Evolutionary conservation across 768 basidiomycete genomes (phyloP), one percentile per base, ranked within the genome.

Genomic region (Hygrocybe punicea): DNA sequence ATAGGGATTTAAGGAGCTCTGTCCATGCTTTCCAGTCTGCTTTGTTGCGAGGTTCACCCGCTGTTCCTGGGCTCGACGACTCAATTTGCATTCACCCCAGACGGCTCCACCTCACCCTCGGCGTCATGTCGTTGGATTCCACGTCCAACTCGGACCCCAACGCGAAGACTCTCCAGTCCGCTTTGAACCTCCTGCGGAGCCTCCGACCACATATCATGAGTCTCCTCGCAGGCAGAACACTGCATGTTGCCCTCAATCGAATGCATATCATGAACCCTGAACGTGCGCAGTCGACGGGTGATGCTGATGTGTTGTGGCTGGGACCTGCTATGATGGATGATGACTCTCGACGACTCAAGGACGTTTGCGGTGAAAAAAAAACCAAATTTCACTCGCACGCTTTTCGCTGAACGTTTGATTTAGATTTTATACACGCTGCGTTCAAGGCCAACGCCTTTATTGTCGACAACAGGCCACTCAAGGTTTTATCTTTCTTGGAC

Each of bases 41-140:
- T 0, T 77, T 87, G 0, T 73, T 86, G 7, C 65, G 78, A 58
- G 60, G 58, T 50, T 61, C 69, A 17, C 66, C 62, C 54, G 19
- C 56, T 1, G 70, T 80, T 2, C 62, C 70, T 7, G 89, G 89
- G 1, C 72, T 91, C 4, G 85, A 91, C 68, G 64, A 63, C 8
- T 76, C 80, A 2, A 82, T 91, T 61, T 68, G 87, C 53, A 77
- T 89, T 54, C 74, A 79, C 42, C 80, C 81, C 0, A 64, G 76
- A 9, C 68, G 87, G n/a, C 69, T 90, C 42, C 89, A 91, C 67
- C 69, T 91, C 56, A 91, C 89, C 0, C 71, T 91, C 2, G 89
- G 88, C 1, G 87, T 89, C 1, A 86, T 91, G 85, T 71, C 80
- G 0, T 82, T 90, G 34, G 11, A 54, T 11, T 39, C 46, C 10